phyloP scores from a whole-genome alignment of 1,284 basidiomycete genomes.

The Puccinia coronata region DNA sequence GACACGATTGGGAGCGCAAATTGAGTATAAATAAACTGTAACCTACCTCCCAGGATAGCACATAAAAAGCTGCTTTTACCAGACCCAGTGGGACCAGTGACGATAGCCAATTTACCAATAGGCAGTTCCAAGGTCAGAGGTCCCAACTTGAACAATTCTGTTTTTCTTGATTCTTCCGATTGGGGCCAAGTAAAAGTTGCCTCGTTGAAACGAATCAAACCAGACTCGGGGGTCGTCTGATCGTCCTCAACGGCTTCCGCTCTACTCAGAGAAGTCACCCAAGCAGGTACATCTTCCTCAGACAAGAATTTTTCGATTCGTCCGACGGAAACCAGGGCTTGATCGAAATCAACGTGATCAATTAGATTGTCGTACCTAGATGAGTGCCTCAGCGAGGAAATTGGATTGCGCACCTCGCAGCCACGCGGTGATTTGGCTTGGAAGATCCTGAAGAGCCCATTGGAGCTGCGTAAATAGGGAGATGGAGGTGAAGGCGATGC shows the following conservation, averaged over 20 bases:
- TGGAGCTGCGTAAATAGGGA: conserved; percentile 63
- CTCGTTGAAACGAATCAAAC: conserved; percentile 8
- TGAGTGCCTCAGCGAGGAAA: neutral
- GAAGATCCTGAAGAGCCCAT: conserved; percentile 41
- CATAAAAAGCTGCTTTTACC: conserved; percentile 48
- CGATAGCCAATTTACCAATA: conserved; percentile 38
- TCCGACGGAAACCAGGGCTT: conserved; percentile 58
- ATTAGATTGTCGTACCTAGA: too few species aligned
- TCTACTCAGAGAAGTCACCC: conserved; percentile 41
- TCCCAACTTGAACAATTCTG: conserved; percentile 25
- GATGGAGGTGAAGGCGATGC: conserved; percentile 50
- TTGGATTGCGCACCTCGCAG: conserved; percentile 31
- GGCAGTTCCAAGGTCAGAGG: conserved; percentile 34
- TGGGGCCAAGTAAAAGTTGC: conserved; percentile 65
- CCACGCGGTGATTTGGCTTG: conserved; percentile 48
- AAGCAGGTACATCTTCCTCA: conserved; percentile 47
- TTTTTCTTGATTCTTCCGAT: conserved; percentile 21
- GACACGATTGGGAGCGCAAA: neutral
- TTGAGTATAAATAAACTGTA: neutral
- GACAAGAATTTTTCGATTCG: conserved; percentile 47
- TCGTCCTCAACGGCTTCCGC: neutral
- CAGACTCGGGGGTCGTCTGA: conserved; percentile 22
- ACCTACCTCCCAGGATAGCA: conserved; percentile 45
- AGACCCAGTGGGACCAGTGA: conserved; percentile 49
- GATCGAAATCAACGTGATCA: neutral